Conservation (phyloP, 2,329 filamentous ascomycete species). For the Microsporum audouinii region DNA sequence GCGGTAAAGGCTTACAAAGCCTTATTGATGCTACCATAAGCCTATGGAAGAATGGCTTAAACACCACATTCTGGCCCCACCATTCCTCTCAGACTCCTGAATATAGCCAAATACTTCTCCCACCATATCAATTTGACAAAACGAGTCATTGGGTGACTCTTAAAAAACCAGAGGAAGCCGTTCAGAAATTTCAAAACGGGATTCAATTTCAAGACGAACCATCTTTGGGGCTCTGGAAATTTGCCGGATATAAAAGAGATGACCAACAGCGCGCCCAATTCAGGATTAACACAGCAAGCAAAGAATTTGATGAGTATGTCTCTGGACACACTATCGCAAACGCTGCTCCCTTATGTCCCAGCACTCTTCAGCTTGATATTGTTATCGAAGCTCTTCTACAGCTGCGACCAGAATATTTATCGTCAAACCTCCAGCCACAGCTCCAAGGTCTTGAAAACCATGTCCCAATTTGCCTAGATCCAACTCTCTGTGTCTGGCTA, state of each 20-base stretch:
- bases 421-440: slow-evolving; percentile 3
- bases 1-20: slow-evolving; percentile 6
- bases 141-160: slow-evolving; percentile 9
- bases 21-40: slow-evolving; percentile 21
- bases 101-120: slow-evolving; percentile 24
- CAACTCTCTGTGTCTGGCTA: slow-evolving; percentile 4
- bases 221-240: not conserved
- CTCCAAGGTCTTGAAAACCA: slow-evolving; percentile 7
- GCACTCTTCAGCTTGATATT: slow-evolving; percentile 6
- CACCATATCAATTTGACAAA: slow-evolving; percentile 37
- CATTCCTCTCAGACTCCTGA: slow-evolving; percentile 20
- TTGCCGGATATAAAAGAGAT: not conserved
- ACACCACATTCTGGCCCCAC: slow-evolving; percentile 31
- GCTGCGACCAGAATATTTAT: slow-evolving; percentile 4
- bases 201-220: not conserved
- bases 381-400: slow-evolving; percentile 6
- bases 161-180: not conserved
- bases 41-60: slow-evolving; percentile 34
- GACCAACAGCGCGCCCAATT: slow-evolving; percentile 1
- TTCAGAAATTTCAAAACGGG: not conserved
- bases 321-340: slow-evolving; percentile 5
- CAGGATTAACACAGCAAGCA: slow-evolving; percentile 5
- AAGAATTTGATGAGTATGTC: slow-evolving; percentile 3
- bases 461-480: slow-evolving; percentile 4
- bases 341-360: slow-evolving; percentile 5